Evolutionary conservation across 225 moss, liverwort and hornwort genomes (phyloP), one percentile per base, ranked within the genome.

Genomic region (Polytrichum formosum): DNA sequence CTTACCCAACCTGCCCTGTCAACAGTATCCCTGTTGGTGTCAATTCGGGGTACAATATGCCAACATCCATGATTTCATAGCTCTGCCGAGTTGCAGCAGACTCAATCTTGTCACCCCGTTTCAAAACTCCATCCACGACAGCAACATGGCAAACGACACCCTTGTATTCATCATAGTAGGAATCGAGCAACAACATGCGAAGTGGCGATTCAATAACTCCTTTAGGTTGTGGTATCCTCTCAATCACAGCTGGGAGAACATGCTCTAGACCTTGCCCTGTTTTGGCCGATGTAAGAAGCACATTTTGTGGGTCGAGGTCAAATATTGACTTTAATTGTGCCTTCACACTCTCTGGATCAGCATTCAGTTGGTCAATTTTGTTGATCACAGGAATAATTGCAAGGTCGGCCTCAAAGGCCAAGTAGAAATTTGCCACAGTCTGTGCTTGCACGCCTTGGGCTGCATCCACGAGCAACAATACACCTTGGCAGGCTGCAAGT

Each of bases 361-460:
- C 96, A 77, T 88, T 91, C 2, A 86, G 85, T 66, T 93, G 93
- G 29, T 97, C 96, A 27, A 97, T 93, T 70, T 97, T 97, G 73
- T 97, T 97, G 58, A 97, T 92, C 21, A 97, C 88, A 17, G 96
- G 96, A 55, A 97, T 92, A 58, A 97, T 93, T 7, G 89, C 80
- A 1, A 97, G 84, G 64, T 97, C 92, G 22, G 96, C 80, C 70
- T 97, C 96, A 53, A 92, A 93, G 28, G 96, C 96, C 60, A 97
- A 37, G 60, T 85, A 97, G 67, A 97, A 93, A 61, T 97, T 97
- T 17, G 96, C 96, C 6, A 97, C 93, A 5, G 96, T 97, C 72
- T 97, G 96, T 5, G 96, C 96, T 82, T 97, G 93, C 61, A 97
- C 90, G 4, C 96, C 96, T 78, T 97, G 96, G 17, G 90, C 87